phyloP scores from a whole-genome alignment of 108 stramenopile species.

The Skeletonema tropicum region DNA sequence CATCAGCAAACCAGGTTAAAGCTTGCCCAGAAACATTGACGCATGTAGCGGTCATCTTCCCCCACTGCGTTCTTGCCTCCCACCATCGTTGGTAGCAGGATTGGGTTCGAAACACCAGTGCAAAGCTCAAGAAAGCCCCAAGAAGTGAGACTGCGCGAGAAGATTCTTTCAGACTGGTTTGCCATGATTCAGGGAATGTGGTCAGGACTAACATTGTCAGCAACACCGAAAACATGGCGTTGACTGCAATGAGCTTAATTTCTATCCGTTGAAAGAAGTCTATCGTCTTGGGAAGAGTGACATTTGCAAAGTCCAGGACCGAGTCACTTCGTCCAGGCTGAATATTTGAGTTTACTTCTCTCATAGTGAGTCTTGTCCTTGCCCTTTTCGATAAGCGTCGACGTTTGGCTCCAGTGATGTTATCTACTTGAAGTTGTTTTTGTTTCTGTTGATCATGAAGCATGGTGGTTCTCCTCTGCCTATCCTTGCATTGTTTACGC shows the following conservation, averaged over 20 bases:
- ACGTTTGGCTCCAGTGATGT: conserved; percentile 10
- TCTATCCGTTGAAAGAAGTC: conserved; percentile 37
- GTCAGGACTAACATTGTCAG: conserved; percentile 23
- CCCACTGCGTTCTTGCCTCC: conserved; percentile 38
- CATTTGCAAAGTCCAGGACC: background rate
- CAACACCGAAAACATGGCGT: conserved; percentile 8
- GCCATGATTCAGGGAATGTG: conserved; percentile 12
- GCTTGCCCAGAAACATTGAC: conserved; percentile 25
- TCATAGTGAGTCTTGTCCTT: conserved; percentile 33
- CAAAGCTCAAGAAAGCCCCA: conserved; percentile 32
- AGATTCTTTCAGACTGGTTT: conserved; percentile 8
- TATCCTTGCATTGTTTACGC: background rate
- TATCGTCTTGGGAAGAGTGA: conserved; percentile 32
- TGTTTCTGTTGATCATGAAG: background rate
- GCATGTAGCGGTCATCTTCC: conserved; percentile 22
- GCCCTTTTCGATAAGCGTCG: conserved; percentile 34
- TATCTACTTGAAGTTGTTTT: background rate
- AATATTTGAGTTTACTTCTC: conserved; percentile 34
- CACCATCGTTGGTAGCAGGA: conserved; percentile 31
- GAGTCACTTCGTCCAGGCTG: conserved; percentile 16
- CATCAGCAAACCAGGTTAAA: conserved; percentile 12
- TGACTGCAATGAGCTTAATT: conserved; percentile 22
- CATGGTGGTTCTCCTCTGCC: background rate
- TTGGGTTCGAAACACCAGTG: conserved; percentile 36
- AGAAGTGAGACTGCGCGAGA: conserved; percentile 11